Conservation (phyloP, 1,139 yeast species). For the Arxiozyma telluris region DNA sequence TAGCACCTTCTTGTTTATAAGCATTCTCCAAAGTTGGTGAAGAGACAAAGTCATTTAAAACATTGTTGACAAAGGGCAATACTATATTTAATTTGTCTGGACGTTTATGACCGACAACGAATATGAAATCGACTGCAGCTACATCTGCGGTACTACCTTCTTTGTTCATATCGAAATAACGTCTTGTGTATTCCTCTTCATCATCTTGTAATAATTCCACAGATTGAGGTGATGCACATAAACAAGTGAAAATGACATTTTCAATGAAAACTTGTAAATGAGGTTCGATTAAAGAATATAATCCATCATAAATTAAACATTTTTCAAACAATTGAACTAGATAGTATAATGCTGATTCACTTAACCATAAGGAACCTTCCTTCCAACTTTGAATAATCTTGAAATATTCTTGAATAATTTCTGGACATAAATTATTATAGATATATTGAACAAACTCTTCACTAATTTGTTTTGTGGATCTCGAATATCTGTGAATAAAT, state of each 20-base stretch:
- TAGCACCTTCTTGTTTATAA: conserved; percentile 70
- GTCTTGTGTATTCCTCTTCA: conserved; percentile 63
- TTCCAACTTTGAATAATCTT: conserved; percentile 51
- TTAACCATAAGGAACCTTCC: conserved; percentile 45
- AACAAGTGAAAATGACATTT: conserved; percentile 55
- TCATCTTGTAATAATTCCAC: conserved; percentile 63
- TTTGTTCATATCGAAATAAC: conserved; percentile 59
- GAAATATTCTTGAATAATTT: conserved; percentile 52
- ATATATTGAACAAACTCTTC: conserved; percentile 42
- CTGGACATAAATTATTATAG: conserved; percentile 49
- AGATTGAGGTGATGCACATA: conserved; percentile 47
- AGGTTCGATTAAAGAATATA: conserved; percentile 45
- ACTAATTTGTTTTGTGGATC: conserved; percentile 28
- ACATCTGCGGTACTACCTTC: conserved; percentile 70
- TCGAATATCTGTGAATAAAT: conserved; percentile 36
- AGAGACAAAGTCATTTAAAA: conserved; percentile 36
- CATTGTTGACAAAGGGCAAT: conserved; percentile 42
- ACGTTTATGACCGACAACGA: conserved; percentile 39
- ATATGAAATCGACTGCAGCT: conserved; percentile 72
- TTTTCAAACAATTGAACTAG: conserved; percentile 58
- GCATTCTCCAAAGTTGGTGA: conserved; percentile 41
- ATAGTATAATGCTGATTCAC: conserved; percentile 52
- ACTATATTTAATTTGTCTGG: conserved; percentile 40
- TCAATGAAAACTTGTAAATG: conserved; percentile 51
- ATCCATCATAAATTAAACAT: conserved; percentile 43